Evolutionary conservation across 2,329 filamentous ascomycete genomes (phyloP).

Genomic region (Monosporascus sp.): DNA sequence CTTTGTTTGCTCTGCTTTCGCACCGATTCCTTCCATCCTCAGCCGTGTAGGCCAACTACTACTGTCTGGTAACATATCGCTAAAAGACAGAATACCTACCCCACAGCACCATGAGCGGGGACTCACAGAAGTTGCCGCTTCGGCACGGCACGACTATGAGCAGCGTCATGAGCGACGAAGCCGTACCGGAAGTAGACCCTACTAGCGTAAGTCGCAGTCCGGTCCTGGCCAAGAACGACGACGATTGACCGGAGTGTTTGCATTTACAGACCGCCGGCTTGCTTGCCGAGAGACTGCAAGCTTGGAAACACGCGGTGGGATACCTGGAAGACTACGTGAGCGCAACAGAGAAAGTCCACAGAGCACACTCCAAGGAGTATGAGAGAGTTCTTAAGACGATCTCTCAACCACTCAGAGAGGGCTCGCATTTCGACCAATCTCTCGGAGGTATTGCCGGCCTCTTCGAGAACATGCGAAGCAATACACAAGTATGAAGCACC

Average conservation of each 20-base stretch:
- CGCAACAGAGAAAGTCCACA: constrained; percentile 81
- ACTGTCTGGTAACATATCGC: too few relatives aligned
- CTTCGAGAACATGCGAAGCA: constrained; percentile 90
- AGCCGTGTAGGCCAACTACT: too few relatives aligned
- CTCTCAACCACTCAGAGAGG: constrained; percentile 78
- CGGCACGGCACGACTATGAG: constrained; percentile 42
- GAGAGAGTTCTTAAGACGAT: constrained; percentile 94
- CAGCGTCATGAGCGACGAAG: constrained; percentile 48
- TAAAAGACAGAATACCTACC: not conserved
- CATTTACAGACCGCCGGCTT: constrained; percentile 63
- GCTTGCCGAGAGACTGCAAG: constrained; percentile 80
- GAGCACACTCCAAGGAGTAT: constrained; percentile 84
- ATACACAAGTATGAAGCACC: constrained; percentile 62
- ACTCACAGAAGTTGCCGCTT: constrained; percentile 34
- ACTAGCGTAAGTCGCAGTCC: constrained; percentile 42
- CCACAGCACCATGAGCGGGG: constrained; percentile 24
- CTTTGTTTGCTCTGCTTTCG: too few relatives aligned
- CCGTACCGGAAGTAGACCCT: constrained; percentile 53
- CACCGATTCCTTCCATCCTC: too few relatives aligned
- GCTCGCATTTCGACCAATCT: constrained; percentile 86
- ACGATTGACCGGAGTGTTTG: constrained; percentile 3
- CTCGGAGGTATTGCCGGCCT: constrained; percentile 83
- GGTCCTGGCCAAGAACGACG: constrained; percentile 1
- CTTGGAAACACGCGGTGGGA: constrained; percentile 91
- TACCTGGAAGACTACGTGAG: constrained; percentile 88